Evolutionary conservation across 2,329 filamentous ascomycete genomes (phyloP), one percentile per base, ranked within the genome.

Genomic region (Pseudogymnoascus destructans): DNA sequence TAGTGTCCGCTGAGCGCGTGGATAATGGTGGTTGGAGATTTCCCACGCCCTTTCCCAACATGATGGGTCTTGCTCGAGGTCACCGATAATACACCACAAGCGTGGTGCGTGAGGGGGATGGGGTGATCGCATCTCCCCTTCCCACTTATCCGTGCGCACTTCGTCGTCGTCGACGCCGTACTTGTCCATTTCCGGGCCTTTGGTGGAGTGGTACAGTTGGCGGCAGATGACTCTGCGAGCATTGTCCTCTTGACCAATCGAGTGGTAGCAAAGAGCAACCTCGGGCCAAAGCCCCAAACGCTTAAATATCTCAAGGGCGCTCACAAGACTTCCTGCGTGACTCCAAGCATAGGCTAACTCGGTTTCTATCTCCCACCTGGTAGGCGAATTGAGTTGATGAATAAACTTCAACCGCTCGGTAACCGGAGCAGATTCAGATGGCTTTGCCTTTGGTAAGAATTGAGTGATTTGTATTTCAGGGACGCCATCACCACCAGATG

Each of bases 341-440:
- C 91, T 87, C 93, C 93, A 98, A n/a, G 90, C 83, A 61, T 89
- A 84, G 1, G 93, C 93, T 11, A 98, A 78, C 69, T 98, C 93
- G 0, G 91, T 86, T 69, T 98, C 93, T 0, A 98, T 79, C 66
- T 95, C 89, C 93, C 93, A 98, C 57, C 91, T 77, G 0, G 90
- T 88, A 0, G 92, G 90, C 0, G 91, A 88, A 19, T 82, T 85
- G 1, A 98, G 77, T 11, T 87, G 81, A 72, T 95, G 89, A 49
- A 96, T 82, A 67, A 95, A 96, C 59, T 81, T 79, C 3, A 98
- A 75, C 40, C 93, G 82, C 61, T 93, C 82, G 3, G 81, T 77
- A 0, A 87, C 82, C 0, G 87, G 80, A 0, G 92, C 93, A 0
- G 89, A 87, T 63, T 97, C 92, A 0, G 80, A 79, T 1, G 82